Evolutionary conservation across 2,329 filamentous ascomycete species (phyloP), one percentile per base, ranked within the genome.

Genomic region (Aureobasidium vineae): DNA sequence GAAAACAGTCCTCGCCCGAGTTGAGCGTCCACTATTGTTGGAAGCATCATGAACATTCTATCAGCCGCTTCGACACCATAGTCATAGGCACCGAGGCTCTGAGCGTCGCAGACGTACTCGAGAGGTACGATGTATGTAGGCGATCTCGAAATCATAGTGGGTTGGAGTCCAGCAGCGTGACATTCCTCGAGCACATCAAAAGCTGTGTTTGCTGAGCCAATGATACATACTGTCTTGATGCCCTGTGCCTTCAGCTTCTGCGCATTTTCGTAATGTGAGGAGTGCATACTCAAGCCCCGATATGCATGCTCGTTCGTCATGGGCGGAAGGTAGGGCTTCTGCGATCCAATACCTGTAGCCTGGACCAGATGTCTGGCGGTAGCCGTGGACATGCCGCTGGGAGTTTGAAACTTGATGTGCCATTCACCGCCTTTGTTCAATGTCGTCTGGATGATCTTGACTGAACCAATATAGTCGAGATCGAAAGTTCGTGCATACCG

Each of bases 141-240:
- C 21, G 54, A 59, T 19, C 54, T n/a, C 3, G 38, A 38, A 28
- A 59, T 43, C 54, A 59, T 59, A 21, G 54, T 59, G 6, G 23
- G 13, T 16, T 59, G 33, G 21, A 59, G 54, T 41, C 54, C 54
- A 31, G 54, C 40, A 13, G 54, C 54, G 19, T 59, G 54, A n/a
- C 54, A 78, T 67, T 79, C 77, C n/a, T 74, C 71, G 38, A 78
- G 68, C 1, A 80, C 70, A 69, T 80, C 78, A 52, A 81, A 80
- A 6, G 76, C 79, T 1, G 76, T 78, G 67, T 80, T 80, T n/a
- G 77, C 77, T 0, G 78, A 77, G n/a, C 79, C 79, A 31, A 80
- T 31, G 49, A 59, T 45, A 28, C 36, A 33, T 6, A 59, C 54
- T 16, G 33, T 41, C 36, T 43, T 59, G 54, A 23, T 36, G 15